A percentile compares a stretch with the other conserved stretches of the same genome.
phyloP scores from a whole-genome alignment of 306 rosid genomes.

The Arachis stenosperma region DNA sequence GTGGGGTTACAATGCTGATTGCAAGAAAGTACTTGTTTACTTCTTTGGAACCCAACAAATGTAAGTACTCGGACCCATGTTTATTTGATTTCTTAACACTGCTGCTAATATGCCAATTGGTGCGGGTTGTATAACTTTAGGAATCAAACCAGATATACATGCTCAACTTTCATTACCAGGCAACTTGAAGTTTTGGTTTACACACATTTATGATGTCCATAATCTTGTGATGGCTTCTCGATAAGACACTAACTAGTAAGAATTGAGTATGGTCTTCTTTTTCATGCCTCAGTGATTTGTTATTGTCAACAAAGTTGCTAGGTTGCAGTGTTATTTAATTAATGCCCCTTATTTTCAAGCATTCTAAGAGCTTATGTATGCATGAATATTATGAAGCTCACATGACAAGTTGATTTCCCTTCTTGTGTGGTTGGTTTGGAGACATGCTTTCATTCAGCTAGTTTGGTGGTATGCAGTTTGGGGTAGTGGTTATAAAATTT shows the following conservation, averaged over 20 bases:
- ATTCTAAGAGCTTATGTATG: background rate
- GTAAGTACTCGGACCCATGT: constrained; percentile 54
- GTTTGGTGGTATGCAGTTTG: background rate
- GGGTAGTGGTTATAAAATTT: background rate
- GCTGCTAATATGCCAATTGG: constrained; percentile 17
- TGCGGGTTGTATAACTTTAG: background rate
- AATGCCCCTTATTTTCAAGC: background rate
- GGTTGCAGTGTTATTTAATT: background rate
- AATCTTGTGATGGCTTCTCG: constrained; percentile 3
- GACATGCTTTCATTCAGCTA: constrained; percentile 10
- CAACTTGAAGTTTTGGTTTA: constrained; percentile 18
- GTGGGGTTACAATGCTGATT: constrained; percentile 89
- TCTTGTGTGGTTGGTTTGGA: background rate
- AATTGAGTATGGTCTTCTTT: background rate
- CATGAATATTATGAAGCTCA: constrained; percentile 15
- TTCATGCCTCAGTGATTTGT: constrained; percentile 6
- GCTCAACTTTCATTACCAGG: constrained; percentile 24
- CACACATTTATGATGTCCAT: constrained; percentile 1
- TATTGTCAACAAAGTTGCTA: background rate
- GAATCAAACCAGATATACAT: constrained; percentile 11
- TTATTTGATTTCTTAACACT: background rate
- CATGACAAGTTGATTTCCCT: background rate
- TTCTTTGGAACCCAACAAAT: constrained; percentile 98
- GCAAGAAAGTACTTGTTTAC: constrained; percentile 91
- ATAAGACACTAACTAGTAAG: constrained; percentile 13